A percentile compares a stretch with the other conserved stretches of the same genome.
phyloP scores from a whole-genome alignment of 1,284 basidiomycete genomes.

The Cryptococcus sp. region DNA sequence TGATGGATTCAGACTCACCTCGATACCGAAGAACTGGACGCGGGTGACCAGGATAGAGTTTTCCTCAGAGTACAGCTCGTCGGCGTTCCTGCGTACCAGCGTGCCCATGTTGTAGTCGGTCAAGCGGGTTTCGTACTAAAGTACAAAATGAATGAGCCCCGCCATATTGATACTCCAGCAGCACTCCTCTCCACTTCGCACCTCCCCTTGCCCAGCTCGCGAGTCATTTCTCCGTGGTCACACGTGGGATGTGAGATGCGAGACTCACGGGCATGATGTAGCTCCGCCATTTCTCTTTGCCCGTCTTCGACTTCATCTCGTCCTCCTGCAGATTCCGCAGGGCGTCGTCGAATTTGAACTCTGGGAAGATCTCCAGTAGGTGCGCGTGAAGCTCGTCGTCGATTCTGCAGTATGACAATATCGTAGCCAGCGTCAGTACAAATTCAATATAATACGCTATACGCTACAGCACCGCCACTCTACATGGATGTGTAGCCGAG shows the following conservation, averaged over 20 bases:
- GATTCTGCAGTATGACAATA: conserved; percentile 57
- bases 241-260: no score
- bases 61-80: conserved; percentile 81
- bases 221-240: no score
- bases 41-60: conserved; percentile 91
- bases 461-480: no score
- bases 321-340: conserved; percentile 82
- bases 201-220: no score
- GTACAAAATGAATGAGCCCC: no score
- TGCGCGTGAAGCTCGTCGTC: conserved; percentile 91
- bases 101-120: conserved; percentile 98
- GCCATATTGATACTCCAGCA: no score
- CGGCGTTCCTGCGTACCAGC: conserved; percentile 79
- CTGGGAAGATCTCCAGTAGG: conserved; percentile 77
- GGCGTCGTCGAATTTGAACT: conserved; percentile 68
- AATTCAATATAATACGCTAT: background rate
- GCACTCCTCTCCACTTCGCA: no score
- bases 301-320: conserved; percentile 88
- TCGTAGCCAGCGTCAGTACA: no score
- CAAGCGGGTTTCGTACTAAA: conserved; percentile 73
- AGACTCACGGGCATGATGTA: conserved; percentile 78
- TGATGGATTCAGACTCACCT: conserved; percentile 58
- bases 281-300: conserved; percentile 88
- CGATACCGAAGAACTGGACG: conserved; percentile 84
- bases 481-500: background rate